These are phyloP conservation scores for Ephemerocybe angulata DNA, from an alignment of 768 basidiomycete genomes.

Conservation along the genomic window DNA sequence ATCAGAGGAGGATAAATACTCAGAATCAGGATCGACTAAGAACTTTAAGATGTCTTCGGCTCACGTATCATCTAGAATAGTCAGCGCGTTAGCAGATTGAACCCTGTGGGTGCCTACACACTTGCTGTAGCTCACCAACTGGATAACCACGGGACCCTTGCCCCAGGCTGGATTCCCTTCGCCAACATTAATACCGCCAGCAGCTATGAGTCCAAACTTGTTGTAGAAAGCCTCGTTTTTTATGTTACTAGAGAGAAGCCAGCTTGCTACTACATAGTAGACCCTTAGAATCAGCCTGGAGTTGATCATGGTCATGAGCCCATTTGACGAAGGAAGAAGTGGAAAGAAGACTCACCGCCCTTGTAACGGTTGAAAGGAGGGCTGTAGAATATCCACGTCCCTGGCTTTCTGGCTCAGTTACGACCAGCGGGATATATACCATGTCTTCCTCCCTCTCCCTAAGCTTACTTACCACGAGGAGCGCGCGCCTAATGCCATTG, in stretches of 20 bases:
- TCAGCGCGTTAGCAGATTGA: not conserved
- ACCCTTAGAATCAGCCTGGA: not conserved
- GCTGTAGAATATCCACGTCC: slow-evolving; percentile 2
- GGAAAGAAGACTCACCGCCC: not conserved
- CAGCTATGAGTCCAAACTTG: slow-evolving; percentile 3
- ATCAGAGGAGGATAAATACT: too few species aligned
- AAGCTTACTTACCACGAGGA: too few species aligned
- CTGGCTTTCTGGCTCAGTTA: slow-evolving; percentile 5
- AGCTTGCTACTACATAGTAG: not conserved
- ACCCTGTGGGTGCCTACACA: not conserved
- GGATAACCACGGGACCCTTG: not conserved
- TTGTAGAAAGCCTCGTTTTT: slow-evolving; percentile 10
- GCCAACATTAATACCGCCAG: slow-evolving; percentile 1
- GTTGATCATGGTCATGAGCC: not conserved
- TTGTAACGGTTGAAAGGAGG: not conserved
- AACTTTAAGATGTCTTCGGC: too few species aligned
- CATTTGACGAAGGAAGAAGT: not conserved
- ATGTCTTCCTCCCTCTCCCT: not conserved
- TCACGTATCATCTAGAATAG: not conserved
- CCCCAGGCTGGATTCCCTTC: not conserved
- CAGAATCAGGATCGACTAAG: too few species aligned
- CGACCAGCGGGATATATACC: not conserved
- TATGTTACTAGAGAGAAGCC: slow-evolving; percentile 8
- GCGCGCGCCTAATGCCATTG: too few species aligned
- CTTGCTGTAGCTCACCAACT: not conserved